Evolutionary conservation across 176 grass and related monocot species (phyloP).

Genomic region (Avena eriantha): DNA sequence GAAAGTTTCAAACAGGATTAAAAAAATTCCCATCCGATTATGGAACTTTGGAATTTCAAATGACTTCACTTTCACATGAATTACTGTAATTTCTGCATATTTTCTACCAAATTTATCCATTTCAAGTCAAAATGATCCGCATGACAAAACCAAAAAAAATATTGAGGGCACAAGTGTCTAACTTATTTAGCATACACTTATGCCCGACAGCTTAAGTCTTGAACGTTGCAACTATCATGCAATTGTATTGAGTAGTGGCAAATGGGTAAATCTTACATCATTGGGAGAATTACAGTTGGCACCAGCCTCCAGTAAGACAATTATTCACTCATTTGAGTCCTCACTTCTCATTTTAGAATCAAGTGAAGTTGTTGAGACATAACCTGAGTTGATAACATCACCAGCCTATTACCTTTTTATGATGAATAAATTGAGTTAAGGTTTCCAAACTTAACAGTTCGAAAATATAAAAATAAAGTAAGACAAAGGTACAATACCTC

Average conservation of each 20-base stretch:
- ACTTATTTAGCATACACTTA: background rate
- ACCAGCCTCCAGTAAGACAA: slow-evolving; percentile 19
- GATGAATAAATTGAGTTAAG: background rate
- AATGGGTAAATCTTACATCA: slow-evolving; percentile 35
- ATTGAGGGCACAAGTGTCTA: background rate
- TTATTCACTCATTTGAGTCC: slow-evolving; percentile 27
- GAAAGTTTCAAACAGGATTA: background rate
- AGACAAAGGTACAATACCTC: slow-evolving; percentile 28
- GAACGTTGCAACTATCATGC: background rate
- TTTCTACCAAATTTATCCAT: too few species aligned
- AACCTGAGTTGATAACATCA: slow-evolving; percentile 36
- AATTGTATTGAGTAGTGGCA: background rate
- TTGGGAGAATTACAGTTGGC: background rate
- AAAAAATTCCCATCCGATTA: background rate
- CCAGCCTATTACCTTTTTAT: slow-evolving; percentile 34
- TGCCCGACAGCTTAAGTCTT: background rate
- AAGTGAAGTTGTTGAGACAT: background rate
- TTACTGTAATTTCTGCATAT: too few species aligned
- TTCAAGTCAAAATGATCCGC: too few species aligned
- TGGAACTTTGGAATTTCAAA: background rate
- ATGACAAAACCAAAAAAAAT: too few species aligned
- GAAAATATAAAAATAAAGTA: background rate
- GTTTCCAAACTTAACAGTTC: background rate
- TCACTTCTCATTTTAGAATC: slow-evolving; percentile 1
- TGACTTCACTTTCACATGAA: background rate